Evolutionary conservation across 768 basidiomycete species (phyloP), one percentile per base, ranked within the genome.

Genomic region (Lentinula guzmanii): DNA sequence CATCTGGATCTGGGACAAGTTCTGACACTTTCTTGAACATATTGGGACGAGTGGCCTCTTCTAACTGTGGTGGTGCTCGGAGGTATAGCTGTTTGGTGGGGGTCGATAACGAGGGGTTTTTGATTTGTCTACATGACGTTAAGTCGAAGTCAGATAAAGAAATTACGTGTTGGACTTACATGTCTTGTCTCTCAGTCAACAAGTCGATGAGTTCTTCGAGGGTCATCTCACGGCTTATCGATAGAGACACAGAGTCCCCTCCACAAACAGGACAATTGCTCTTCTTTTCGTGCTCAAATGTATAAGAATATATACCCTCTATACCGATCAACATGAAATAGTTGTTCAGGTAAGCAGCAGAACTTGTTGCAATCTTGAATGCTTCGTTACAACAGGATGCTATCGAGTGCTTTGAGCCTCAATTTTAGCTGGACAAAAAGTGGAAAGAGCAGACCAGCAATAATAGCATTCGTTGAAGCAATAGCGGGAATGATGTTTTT

Each of bases 401-500:
- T 91, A 63, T 28, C 39, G n/a, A 52, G 10, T 31, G 37, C n/a
- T 10, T 39, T 50, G 11, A 48, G 46, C 35, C 66, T 71, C 7
- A 64, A 48, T 39, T 28, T 39, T 45, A 42, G 11, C 28, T 15
- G 13, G 52, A 42, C 0, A 21, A 9, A 24, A 61, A 21, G 11
- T 48, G 15, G 39, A 41, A 8, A 24, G 1, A 61, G 62, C 81
- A 45, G 65, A 91, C 94, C 95, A 52, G 97, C 92, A 62, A 99
- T 95, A 71, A 98, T 95, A 39, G 97, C 97, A 69, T 99, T 99
- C 15, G 97, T 99, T 0, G 93, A 95, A 1, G 97, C 97, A 66
- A 99, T 98, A 48, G 97, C 96, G 21, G 97, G 96, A 64, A 99
- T 98, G 74, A 99, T 97, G 68, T 97, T 97, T 82, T 99, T 99